Evolutionary conservation across 2,329 filamentous ascomycete species (phyloP).

Genomic region (Chalara sp.): DNA sequence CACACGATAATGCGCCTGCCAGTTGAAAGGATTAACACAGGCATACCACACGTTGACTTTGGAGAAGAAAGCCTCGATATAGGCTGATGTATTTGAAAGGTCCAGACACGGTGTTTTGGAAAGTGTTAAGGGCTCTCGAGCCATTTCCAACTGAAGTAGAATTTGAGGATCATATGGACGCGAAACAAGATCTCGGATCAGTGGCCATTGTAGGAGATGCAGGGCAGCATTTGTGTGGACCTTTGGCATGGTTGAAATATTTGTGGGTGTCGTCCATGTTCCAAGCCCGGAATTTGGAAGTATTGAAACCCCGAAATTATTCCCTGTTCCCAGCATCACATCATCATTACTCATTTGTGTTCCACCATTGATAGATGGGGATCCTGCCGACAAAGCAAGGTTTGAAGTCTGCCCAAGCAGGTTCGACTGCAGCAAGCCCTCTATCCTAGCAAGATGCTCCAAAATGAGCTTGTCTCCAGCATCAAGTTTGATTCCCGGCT

Average conservation of each 20-base stretch:
- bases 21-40: conserved; percentile 76
- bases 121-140: conserved; percentile 64
- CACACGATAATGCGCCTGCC: conserved; percentile 67
- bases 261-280: conserved; percentile 60
- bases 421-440: conserved; percentile 68
- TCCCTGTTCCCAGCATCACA: conserved; percentile 36
- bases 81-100: conserved; percentile 65
- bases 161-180: conserved; percentile 74
- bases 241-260: conserved; percentile 83
- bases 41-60: conserved; percentile 82
- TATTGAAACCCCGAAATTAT: conserved; percentile 40
- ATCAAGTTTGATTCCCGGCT: conserved; percentile 81
- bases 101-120: conserved; percentile 62
- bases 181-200: conserved; percentile 72
- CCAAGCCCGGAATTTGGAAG: conserved; percentile 61
- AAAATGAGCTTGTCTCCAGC: conserved; percentile 81
- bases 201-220: conserved; percentile 72
- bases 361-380: conserved; percentile 49
- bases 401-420: conserved; percentile 45
- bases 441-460: conserved; percentile 70
- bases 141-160: conserved; percentile 76
- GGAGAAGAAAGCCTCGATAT: conserved; percentile 75
- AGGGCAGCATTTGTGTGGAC: conserved; percentile 75
- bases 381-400: conserved; percentile 52
- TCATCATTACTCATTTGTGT: conserved; percentile 50